phyloP scores from a whole-genome alignment of 306 rosid species.

The Sophora flavescens region DNA sequence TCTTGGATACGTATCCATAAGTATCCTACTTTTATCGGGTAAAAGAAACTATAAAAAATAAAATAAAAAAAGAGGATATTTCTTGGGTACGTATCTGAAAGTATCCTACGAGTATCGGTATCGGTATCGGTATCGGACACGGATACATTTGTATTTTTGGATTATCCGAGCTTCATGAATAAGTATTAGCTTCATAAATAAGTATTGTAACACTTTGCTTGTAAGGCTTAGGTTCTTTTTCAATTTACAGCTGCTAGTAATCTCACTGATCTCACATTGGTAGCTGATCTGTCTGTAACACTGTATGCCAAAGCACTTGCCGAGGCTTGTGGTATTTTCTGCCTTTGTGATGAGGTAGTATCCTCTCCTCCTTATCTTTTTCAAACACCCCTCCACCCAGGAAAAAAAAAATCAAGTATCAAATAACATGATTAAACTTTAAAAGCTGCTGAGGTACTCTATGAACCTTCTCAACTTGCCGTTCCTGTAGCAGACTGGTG shows the following conservation, averaged over 20 bases:
- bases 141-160: too few species aligned
- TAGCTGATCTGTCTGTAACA: not conserved
- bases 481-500: slow-evolving; percentile 2
- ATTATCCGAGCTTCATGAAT: too few species aligned
- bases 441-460: not conserved
- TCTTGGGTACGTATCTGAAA: too few species aligned
- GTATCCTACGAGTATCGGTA: too few species aligned
- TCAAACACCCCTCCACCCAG: not conserved
- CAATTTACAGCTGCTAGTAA: not conserved
- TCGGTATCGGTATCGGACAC: too few species aligned
- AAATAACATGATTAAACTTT: not conserved
- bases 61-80: too few species aligned
- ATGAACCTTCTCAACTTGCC: not conserved
- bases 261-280: not conserved
- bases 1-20: too few species aligned
- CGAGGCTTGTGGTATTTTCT: not conserved
- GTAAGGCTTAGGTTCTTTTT: not conserved
- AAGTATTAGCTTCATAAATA: too few species aligned
- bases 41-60: too few species aligned
- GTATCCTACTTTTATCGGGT: too few species aligned
- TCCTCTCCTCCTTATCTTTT: not conserved
- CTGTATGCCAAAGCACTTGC: not conserved
- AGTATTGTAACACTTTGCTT: not conserved
- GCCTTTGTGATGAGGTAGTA: not conserved
- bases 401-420: not conserved